phyloP scores from a whole-genome alignment of 305 asterid genomes.

The Euphrasia arctica region DNA sequence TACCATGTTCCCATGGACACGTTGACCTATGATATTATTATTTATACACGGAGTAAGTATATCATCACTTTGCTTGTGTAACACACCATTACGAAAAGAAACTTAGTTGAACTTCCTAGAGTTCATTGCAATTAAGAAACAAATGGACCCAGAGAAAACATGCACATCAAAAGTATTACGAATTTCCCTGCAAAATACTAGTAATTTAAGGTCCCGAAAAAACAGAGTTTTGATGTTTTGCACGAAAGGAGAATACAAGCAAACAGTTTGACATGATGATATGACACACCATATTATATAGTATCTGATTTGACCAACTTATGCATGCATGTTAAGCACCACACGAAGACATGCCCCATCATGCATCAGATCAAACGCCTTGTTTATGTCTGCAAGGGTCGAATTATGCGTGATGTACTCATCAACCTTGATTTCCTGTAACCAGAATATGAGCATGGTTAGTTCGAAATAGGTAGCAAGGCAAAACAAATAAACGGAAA shows the following conservation, averaged over 20 bases:
- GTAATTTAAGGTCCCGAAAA: neutral
- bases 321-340: conserved; percentile 58
- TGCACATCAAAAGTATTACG: neutral
- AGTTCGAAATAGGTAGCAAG: neutral
- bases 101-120: no score
- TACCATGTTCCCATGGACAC: neutral
- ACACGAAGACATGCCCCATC: conserved; percentile 86
- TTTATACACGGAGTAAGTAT: no score
- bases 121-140: neutral
- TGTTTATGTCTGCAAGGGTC: conserved; percentile 76
- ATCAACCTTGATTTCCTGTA: conserved; percentile 97
- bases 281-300: neutral
- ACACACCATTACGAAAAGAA: neutral
- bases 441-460: conserved; percentile 1
- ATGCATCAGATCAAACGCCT: conserved; percentile 94
- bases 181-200: conserved; percentile 2
- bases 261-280: conserved; percentile 8
- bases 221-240: neutral
- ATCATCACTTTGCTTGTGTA: neutral
- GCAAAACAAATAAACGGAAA: neutral
- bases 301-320: conserved; percentile 7
- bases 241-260: conserved; percentile 12
- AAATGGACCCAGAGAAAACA: neutral
- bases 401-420: conserved; percentile 89
- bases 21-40: neutral